These are phyloP conservation scores for Lentinula novae-zelandiae DNA, from an alignment of 1,284 basidiomycete species.

Conservation along the genomic window DNA sequence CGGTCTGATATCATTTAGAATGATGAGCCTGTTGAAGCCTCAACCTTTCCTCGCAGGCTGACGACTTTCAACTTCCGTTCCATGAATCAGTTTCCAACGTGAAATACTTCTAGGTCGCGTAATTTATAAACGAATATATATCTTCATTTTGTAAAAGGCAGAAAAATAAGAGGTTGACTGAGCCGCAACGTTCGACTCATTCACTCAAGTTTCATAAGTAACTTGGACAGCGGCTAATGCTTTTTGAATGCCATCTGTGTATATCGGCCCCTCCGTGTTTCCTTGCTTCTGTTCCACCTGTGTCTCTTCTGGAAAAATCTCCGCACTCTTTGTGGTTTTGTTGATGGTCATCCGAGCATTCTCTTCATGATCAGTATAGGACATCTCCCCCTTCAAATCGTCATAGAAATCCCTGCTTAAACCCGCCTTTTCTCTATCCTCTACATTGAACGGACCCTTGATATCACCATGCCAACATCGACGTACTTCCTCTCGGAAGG, in stretches of 20 bases:
- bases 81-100: slow-evolving; percentile 26
- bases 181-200: too few species aligned
- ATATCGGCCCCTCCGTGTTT: background rate
- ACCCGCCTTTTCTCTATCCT: slow-evolving; percentile 74
- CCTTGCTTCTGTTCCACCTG: background rate
- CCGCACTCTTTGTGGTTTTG: background rate
- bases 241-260: background rate
- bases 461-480: slow-evolving; percentile 76
- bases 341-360: background rate
- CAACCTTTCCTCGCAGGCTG: slow-evolving; percentile 35
- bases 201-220: background rate
- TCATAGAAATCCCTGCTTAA: slow-evolving; percentile 71
- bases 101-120: too few species aligned
- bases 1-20: slow-evolving; percentile 22
- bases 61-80: slow-evolving; percentile 37
- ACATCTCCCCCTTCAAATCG: slow-evolving; percentile 63
- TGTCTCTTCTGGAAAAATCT: too few species aligned
- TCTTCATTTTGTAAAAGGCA: too few species aligned
- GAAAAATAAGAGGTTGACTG: too few species aligned
- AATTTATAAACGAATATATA: too few species aligned
- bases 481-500: slow-evolving; percentile 75
- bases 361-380: background rate
- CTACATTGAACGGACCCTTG: slow-evolving; percentile 83
- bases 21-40: slow-evolving; percentile 37
- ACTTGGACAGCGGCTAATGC: background rate